Evolutionary conservation across 1,139 yeast genomes (phyloP), one percentile per base, ranked within the genome.

Genomic region (Lodderomyces theae): DNA sequence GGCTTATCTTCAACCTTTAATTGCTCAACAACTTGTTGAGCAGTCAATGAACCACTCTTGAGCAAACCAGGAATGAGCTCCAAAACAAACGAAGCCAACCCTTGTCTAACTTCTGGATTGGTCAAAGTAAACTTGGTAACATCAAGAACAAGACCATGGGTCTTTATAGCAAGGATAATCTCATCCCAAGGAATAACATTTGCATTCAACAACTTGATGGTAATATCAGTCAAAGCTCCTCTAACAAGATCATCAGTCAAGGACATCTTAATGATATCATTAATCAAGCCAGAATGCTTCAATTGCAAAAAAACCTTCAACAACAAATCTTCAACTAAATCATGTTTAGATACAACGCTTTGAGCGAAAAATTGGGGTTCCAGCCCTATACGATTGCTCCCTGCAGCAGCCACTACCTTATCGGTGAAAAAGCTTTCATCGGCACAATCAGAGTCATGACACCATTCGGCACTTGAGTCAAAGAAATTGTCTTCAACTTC

Each of bases 121-220:
- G 65, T 59, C 23, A 65, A 50, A 3, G 59, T 40, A 39, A 53
- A 53, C 39, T 52, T 47, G 28, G 61, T 47, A 23, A 63, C 59
- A 34, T 64, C 67, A 25, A 54, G 41, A 29, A 25, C 29, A 15
- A 35, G 28, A 28, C 38, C 38, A 34, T 67, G 60, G 5, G 56
- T 56, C 42, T 51, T 60, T 40, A 65, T 50, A 8, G 69, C 69
- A 7, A 41, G 51, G 42, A 65, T 64, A 9, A 66, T 53, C 31
- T 64, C 68, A 39, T 56, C 52, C 51, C 58, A 66, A 1, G 71
- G 69, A 45, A 64, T 64, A 4, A 60, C 68, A 25, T 58, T 60
- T 1, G 63, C 60, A 40, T 57, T 49, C 26, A 66, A 42, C 34
- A 64, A 51, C 13, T 60, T 57, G 34, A 61, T 51, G 5, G 63